A percentile compares a stretch with the other conserved stretches of the same genome.
phyloP scores from a whole-genome alignment of 345 rosid genomes.

The Psidium guajava region DNA sequence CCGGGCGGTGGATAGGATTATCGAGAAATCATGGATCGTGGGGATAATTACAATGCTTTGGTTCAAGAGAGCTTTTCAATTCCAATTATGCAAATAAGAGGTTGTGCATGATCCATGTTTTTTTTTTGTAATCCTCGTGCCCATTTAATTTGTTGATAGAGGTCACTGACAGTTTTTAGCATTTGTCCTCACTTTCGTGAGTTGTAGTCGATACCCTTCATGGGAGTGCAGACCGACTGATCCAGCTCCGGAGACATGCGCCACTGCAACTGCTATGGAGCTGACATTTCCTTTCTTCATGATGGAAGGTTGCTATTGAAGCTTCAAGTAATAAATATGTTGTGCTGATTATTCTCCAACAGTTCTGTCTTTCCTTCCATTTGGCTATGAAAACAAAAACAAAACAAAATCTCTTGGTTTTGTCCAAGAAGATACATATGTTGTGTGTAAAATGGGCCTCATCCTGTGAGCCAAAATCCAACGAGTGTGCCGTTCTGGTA shows the following conservation, averaged over 20 bases:
- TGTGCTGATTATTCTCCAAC: neutral
- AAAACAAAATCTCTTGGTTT: neutral
- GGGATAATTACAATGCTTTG: no score
- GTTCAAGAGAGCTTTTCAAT: neutral
- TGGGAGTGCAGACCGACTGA: neutral
- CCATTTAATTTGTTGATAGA: neutral
- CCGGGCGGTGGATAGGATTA: no score
- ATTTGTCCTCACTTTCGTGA: neutral
- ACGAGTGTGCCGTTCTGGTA: accelerated
- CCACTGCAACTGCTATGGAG: neutral
- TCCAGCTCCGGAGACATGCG: neutral
- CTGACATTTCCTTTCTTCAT: neutral
- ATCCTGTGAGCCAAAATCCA: neutral
- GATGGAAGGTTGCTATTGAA: neutral
- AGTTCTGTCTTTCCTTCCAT: no score
- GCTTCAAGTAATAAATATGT: neutral
- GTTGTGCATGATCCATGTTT: neutral
- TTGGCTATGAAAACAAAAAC: no score
- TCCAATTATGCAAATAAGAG: neutral
- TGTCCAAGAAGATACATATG: neutral
- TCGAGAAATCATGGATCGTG: no score
- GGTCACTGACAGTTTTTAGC: neutral
- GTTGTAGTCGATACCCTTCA: accelerated
- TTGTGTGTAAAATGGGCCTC: neutral
- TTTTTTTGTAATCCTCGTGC: neutral